Evolutionary conservation across 768 basidiomycete species (phyloP).

Genomic region (Terana coerulea): DNA sequence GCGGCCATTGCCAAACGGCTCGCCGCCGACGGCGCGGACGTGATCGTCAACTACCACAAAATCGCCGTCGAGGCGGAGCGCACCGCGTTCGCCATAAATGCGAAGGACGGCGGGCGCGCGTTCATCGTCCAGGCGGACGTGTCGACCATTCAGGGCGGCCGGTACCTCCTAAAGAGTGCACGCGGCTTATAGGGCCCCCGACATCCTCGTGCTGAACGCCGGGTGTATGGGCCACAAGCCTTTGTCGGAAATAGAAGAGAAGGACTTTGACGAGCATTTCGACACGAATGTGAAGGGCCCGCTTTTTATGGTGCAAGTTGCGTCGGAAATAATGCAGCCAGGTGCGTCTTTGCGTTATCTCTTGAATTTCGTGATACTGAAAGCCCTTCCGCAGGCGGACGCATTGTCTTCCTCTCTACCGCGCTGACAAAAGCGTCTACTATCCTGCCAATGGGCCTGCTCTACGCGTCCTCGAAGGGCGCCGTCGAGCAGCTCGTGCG

Average conservation of each 20-base stretch:
- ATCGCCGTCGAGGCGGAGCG: slow-evolving; percentile 39
- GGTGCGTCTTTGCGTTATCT: background rate
- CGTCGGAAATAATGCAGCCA: slow-evolving; percentile 35
- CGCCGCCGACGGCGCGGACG: slow-evolving; percentile 50
- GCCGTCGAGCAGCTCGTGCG: slow-evolving; percentile 57
- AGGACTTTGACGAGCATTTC: slow-evolving; percentile 39
- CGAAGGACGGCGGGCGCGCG: slow-evolving; percentile 38
- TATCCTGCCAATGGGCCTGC: slow-evolving; percentile 42
- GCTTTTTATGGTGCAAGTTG: slow-evolving; percentile 49
- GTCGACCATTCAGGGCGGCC: slow-evolving; percentile 43
- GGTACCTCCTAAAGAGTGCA: slow-evolving; percentile 44
- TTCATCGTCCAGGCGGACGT: slow-evolving; percentile 51
- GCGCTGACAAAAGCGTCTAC: slow-evolving; percentile 41
- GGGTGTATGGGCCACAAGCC: slow-evolving; percentile 4
- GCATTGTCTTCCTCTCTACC: slow-evolving; percentile 55
- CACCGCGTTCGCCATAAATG: slow-evolving; percentile 44
- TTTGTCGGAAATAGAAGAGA: slow-evolving; percentile 2
- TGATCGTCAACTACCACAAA: slow-evolving; percentile 52
- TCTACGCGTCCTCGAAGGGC: slow-evolving; percentile 54
- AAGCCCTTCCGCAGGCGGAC: slow-evolving; percentile 32
- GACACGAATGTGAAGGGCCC: slow-evolving; percentile 57
- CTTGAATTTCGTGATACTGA: background rate
- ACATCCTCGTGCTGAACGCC: slow-evolving; percentile 23
- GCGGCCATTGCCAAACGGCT: slow-evolving; percentile 50
- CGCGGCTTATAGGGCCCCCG: slow-evolving; percentile 47